Conservation (phyloP, 140 eudicot genomes). For the Senecio squalidus region DNA sequence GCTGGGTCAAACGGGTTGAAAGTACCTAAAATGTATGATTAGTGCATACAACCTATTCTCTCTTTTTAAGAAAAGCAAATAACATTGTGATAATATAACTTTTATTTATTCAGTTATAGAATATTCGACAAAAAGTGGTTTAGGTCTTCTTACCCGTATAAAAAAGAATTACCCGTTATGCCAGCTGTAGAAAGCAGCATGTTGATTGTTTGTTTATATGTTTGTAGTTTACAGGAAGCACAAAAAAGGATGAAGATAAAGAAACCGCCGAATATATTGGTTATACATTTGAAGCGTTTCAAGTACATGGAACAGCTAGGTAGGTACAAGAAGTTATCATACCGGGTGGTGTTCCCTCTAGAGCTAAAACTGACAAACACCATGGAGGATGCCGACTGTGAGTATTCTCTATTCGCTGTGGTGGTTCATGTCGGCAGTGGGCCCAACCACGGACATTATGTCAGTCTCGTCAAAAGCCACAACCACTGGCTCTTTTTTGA, state of each 20-base stretch:
- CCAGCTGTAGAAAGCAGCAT: too few species aligned
- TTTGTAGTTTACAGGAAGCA: constrained; percentile 70
- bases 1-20: too few species aligned
- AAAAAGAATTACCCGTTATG: too few species aligned
- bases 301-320: constrained; percentile 82
- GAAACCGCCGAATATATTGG: constrained; percentile 72
- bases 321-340: constrained; percentile 63
- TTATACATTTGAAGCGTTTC: constrained; percentile 74
- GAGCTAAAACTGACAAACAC: constrained; percentile 71
- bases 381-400: constrained; percentile 61
- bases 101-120: too few species aligned
- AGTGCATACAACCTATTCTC: too few species aligned
- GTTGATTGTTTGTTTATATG: neutral
- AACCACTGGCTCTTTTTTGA: constrained; percentile 91
- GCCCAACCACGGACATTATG: constrained; percentile 80
- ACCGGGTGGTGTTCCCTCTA: constrained; percentile 70
- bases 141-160: too few species aligned
- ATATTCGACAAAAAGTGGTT: too few species aligned
- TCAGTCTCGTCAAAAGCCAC: constrained; percentile 92
- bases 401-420: constrained; percentile 70
- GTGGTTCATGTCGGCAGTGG: constrained; percentile 89
- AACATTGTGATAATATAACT: too few species aligned
- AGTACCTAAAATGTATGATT: too few species aligned
- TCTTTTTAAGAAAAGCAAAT: too few species aligned
- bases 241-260: constrained; percentile 85